These are phyloP conservation scores for Xylaria sp. DNA, from an alignment of 2,329 filamentous ascomycete species.

Conservation along the genomic window DNA sequence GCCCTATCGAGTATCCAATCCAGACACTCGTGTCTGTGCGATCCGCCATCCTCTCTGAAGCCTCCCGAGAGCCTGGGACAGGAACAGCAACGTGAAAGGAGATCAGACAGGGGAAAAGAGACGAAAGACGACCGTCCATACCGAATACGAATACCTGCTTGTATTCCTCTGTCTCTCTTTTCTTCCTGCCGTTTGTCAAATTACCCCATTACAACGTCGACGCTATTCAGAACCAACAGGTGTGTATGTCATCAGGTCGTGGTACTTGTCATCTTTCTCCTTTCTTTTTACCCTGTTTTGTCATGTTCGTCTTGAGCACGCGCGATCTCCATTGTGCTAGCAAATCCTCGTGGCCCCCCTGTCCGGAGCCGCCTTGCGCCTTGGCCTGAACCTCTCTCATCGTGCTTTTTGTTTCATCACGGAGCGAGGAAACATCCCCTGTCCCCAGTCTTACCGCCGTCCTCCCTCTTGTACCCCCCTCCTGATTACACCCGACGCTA, in stretches of 20 bases:
- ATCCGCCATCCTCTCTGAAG: conserved; percentile 7
- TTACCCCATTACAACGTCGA: conserved; percentile 26
- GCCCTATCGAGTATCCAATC: background rate
- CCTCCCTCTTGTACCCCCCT: background rate
- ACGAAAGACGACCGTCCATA: background rate
- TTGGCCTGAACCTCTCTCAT: conserved; percentile 9
- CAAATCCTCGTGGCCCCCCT: conserved; percentile 19
- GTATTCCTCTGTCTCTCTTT: conserved; percentile 8
- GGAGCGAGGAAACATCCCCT: conserved; percentile 8
- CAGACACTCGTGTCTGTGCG: conserved; percentile 17
- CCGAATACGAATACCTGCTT: background rate
- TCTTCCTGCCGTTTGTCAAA: conserved; percentile 15
- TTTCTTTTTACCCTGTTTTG: background rate
- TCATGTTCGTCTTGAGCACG: conserved; percentile 3
- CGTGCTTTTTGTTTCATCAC: conserved; percentile 17
- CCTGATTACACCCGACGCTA: background rate
- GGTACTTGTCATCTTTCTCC: conserved; percentile 12
- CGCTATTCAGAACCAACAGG: conserved; percentile 13
- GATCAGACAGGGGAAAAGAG: conserved; percentile 2
- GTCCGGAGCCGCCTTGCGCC: conserved; percentile 19
- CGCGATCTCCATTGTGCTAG: conserved; percentile 13
- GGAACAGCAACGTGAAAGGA: background rate
- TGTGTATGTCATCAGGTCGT: conserved; percentile 19
- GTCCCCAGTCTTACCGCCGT: conserved; percentile 7
- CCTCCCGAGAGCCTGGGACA: conserved; percentile 3